Conservation (phyloP, 1,284 basidiomycete genomes). For the Paramarasmius palmivorus region DNA sequence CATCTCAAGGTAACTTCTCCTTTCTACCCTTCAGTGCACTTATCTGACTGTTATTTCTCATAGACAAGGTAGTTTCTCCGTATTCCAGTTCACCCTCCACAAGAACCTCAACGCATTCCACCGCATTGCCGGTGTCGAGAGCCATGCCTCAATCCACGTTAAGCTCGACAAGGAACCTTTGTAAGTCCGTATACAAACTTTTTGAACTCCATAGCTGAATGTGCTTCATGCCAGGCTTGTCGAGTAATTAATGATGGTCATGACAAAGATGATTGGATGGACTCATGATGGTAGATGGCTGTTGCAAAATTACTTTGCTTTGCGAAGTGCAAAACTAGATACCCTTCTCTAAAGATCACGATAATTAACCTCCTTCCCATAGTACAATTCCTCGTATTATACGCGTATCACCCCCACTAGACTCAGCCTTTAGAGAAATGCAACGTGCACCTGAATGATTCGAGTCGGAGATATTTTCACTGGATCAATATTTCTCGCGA, state of each 20-base stretch:
- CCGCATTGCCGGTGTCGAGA: slow-evolving; percentile 78
- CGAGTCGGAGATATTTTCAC: too few relatives aligned
- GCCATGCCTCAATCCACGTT: slow-evolving; percentile 74
- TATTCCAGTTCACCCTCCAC: slow-evolving; percentile 96
- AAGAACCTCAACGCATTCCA: slow-evolving; percentile 97
- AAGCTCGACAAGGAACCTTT: slow-evolving; percentile 46
- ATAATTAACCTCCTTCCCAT: too few relatives aligned
- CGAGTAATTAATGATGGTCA: neutral
- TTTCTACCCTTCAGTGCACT: slow-evolving; percentile 3
- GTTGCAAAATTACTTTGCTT: too few relatives aligned
- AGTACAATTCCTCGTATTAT: too few relatives aligned
- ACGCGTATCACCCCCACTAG: too few relatives aligned
- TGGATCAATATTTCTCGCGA: too few relatives aligned
- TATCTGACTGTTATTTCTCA: slow-evolving; percentile 24
- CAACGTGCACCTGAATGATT: too few relatives aligned
- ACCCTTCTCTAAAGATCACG: too few relatives aligned
- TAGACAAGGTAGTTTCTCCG: slow-evolving; percentile 84
- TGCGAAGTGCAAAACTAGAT: too few relatives aligned
- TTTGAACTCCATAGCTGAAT: neutral
- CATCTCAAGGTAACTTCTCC: slow-evolving; percentile 54
- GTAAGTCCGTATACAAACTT: too few relatives aligned
- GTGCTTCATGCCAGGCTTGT: neutral
- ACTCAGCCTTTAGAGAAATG: too few relatives aligned
- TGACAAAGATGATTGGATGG: neutral
- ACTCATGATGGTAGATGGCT: too few relatives aligned